These are phyloP conservation scores for Bertia moriformis DNA, from an alignment of 2,329 filamentous ascomycete species.

Conservation along the genomic window DNA sequence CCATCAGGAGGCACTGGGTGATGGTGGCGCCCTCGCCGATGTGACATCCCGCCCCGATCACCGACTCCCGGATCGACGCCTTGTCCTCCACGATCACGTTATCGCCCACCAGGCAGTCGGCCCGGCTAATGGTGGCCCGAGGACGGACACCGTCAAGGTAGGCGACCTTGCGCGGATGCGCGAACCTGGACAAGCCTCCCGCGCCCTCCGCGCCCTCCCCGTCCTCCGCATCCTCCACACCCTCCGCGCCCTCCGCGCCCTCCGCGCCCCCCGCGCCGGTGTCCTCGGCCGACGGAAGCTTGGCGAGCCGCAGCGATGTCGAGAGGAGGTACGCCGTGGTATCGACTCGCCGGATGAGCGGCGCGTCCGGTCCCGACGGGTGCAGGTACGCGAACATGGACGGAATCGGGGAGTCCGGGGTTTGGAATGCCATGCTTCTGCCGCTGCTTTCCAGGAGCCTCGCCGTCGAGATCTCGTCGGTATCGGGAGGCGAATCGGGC, in stretches of 20 bases:
- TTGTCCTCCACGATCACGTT: conserved; percentile 84
- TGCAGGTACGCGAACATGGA: conserved; percentile 75
- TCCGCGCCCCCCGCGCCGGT: conserved; percentile 42
- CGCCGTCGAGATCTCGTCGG: not conserved
- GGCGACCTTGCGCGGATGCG: conserved; percentile 66
- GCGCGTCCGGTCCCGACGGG: conserved; percentile 34
- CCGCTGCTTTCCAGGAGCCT: not conserved
- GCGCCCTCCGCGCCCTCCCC: no score
- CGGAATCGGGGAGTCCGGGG: conserved; percentile 36
- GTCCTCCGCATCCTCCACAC: no score
- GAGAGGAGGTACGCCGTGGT: conserved; percentile 68
- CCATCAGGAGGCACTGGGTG: conserved; percentile 82
- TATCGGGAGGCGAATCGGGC: not conserved
- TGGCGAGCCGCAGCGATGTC: conserved; percentile 74
- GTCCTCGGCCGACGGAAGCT: conserved; percentile 59
- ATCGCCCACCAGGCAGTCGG: conserved; percentile 71
- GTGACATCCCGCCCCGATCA: conserved; percentile 75
- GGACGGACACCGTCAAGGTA: conserved; percentile 70
- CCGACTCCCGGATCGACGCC: conserved; percentile 79
- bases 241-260: no score
- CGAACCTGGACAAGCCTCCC: conserved; percentile 56
- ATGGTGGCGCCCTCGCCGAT: conserved; percentile 77
- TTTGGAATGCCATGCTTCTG: conserved; percentile 2
- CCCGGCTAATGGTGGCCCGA: conserved; percentile 66
- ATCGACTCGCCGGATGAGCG: conserved; percentile 76